Evolutionary conservation across 768 basidiomycete species (phyloP).

Genomic region (Phlegmacium glaucopus): DNA sequence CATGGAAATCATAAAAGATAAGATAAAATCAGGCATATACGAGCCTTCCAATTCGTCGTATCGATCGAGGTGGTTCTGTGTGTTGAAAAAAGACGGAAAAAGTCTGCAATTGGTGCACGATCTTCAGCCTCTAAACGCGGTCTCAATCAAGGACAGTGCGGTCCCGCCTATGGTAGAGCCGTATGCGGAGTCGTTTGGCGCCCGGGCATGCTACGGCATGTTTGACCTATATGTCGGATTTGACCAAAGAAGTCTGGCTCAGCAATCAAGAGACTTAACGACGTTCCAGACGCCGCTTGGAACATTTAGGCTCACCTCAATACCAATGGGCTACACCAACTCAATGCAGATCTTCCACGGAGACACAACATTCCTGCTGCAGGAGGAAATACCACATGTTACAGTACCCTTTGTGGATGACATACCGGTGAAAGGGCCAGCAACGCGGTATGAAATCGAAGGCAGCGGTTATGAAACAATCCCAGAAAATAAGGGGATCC

Average conservation of each 20-base stretch:
- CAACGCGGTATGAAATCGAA: too few species aligned
- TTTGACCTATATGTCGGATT: slow-evolving; percentile 10
- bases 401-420: too few species aligned
- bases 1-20: too few species aligned
- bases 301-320: slow-evolving; percentile 7
- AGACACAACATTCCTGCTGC: slow-evolving; percentile 9
- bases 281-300: slow-evolving; percentile 12
- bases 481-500: background rate
- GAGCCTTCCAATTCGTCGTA: too few species aligned
- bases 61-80: too few species aligned
- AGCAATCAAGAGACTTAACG: slow-evolving; percentile 11
- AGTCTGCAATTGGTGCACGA: slow-evolving; percentile 19
- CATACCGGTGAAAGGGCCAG: too few species aligned
- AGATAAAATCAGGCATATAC: too few species aligned
- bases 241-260: slow-evolving; percentile 2
- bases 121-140: slow-evolving; percentile 15
- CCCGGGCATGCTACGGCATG: slow-evolving; percentile 1
- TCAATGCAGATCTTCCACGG: slow-evolving; percentile 16
- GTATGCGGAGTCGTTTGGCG: slow-evolving; percentile 14
- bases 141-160: slow-evolving; percentile 13
- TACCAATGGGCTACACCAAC: slow-evolving; percentile 16
- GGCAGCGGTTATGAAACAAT: too few species aligned
- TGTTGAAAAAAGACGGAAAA: too few species aligned
- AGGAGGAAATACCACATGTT: slow-evolving; percentile 19
- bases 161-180: slow-evolving; percentile 12